Evolutionary conservation across 1,284 basidiomycete species (phyloP).

Genomic region (Cutaneotrichosporon sp.): DNA sequence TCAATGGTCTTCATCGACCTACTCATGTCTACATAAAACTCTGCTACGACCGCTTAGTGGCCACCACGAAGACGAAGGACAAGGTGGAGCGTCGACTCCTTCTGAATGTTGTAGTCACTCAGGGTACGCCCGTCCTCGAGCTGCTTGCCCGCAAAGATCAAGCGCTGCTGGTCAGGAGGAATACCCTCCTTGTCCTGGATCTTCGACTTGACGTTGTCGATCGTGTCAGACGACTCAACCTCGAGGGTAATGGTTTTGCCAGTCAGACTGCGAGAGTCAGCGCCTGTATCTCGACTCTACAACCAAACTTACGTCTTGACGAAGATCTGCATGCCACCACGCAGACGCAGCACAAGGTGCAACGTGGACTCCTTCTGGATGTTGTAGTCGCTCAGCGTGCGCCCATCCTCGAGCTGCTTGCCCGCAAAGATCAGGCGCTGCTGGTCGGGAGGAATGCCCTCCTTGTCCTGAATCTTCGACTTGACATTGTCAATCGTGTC

Average conservation of each 20-base stretch:
- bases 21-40: no score
- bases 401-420: conserved; percentile 94
- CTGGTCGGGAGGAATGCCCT: conserved; percentile 83
- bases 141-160: conserved; percentile 98
- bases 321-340: conserved; percentile 49
- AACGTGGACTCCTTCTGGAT: conserved; percentile 45
- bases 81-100: conserved; percentile 91
- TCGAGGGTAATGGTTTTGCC: conserved; percentile 94
- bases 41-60: background rate
- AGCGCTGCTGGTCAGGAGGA: conserved; percentile 78
- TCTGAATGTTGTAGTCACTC: conserved; percentile 92
- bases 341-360: conserved; percentile 50
- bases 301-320: conserved; percentile 26
- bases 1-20: no score
- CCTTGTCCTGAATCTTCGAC: conserved; percentile 57
- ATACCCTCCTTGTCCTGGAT: conserved; percentile 94
- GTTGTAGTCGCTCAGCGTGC: conserved; percentile 86
- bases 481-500: conserved; percentile 61
- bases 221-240: conserved; percentile 86
- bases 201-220: conserved; percentile 96
- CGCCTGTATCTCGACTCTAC: conserved; percentile 22
- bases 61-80: conserved; percentile 81
- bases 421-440: conserved; percentile 91
- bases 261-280: conserved; percentile 68
- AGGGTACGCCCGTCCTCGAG: conserved; percentile 89